Evolutionary conservation across 441 rosid genomes (phyloP).

Genomic region (Biscutella auriculata): DNA sequence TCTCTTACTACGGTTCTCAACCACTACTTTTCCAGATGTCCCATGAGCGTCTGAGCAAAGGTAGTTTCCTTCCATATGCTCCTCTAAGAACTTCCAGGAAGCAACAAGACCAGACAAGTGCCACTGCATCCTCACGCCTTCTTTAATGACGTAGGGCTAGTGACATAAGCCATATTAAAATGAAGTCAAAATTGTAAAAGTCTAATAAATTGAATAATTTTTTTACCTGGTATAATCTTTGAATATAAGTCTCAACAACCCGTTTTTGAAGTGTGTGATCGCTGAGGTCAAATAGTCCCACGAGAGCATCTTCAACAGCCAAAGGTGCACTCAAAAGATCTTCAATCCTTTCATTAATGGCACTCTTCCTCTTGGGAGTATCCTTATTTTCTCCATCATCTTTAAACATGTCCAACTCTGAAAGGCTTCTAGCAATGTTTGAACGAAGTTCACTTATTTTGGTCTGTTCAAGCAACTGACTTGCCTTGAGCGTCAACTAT

Average conservation of each 20-base stretch:
- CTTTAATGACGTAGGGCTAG: constrained; percentile 92
- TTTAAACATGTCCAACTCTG: constrained; percentile 97
- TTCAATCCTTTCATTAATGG: no score
- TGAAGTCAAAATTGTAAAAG: constrained; percentile 5
- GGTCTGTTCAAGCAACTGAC: constrained; percentile 90
- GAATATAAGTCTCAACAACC: constrained; percentile 13
- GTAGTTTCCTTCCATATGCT: no score
- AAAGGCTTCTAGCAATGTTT: constrained; percentile 87
- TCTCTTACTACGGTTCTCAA: no score
- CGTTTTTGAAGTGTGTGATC: constrained; percentile 93
- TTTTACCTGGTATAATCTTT: constrained; percentile 82
- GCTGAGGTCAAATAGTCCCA: constrained; percentile 30
- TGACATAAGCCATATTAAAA: constrained; percentile 17
- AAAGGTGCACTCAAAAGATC: no score
- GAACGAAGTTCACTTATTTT: constrained; percentile 96
- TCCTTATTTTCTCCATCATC: no score
- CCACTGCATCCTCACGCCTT: constrained; percentile 97
- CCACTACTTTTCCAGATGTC: no score
- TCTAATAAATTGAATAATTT: constrained; percentile 7
- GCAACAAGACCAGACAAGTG: constrained; percentile 59
- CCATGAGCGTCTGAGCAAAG: no score
- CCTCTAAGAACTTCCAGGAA: no score
- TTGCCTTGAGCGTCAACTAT: constrained; percentile 71
- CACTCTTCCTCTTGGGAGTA: no score
- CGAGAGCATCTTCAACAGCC: no score